phyloP scores from a whole-genome alignment of 306 rosid genomes.

The Acacia crassicarpa region DNA sequence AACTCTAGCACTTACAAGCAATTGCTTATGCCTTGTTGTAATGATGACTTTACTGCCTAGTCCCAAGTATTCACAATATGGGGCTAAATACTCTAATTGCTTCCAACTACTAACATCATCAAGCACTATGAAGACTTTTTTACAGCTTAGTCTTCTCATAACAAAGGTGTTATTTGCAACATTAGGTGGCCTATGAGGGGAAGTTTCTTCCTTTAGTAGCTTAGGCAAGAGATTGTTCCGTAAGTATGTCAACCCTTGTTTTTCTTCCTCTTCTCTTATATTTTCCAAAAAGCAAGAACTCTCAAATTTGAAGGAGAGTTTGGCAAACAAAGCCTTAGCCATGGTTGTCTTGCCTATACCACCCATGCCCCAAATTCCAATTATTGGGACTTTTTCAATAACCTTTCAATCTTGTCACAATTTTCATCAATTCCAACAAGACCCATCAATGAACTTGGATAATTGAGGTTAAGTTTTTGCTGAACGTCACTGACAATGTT shows the following conservation, averaged over 20 bases:
- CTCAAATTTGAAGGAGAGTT: conserved; percentile 24
- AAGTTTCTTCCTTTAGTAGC: background rate
- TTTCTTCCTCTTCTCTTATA: background rate
- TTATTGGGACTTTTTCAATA: background rate
- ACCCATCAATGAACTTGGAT: background rate
- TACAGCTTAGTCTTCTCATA: background rate
- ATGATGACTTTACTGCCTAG: background rate
- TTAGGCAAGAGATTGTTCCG: background rate
- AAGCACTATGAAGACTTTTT: conserved; percentile 9
- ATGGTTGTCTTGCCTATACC: conserved; percentile 31
- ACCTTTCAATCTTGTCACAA: background rate
- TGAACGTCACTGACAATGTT: conserved; percentile 7
- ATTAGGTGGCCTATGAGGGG: background rate
- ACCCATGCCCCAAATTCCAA: conserved; percentile 47
- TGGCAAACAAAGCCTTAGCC: conserved; percentile 17
- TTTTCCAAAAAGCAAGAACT: conserved; percentile 19
- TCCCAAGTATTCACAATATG: background rate
- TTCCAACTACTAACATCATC: background rate
- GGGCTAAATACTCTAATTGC: background rate
- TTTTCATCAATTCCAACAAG: conserved; percentile 17
- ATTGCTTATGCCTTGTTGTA: background rate
- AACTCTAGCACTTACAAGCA: background rate
- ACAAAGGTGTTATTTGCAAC: background rate
- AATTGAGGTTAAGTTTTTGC: background rate
- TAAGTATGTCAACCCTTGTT: background rate